Base-by-base conservation (phyloP, 805 yeast species). In the Myxozyma vanderwaltii region DNA sequence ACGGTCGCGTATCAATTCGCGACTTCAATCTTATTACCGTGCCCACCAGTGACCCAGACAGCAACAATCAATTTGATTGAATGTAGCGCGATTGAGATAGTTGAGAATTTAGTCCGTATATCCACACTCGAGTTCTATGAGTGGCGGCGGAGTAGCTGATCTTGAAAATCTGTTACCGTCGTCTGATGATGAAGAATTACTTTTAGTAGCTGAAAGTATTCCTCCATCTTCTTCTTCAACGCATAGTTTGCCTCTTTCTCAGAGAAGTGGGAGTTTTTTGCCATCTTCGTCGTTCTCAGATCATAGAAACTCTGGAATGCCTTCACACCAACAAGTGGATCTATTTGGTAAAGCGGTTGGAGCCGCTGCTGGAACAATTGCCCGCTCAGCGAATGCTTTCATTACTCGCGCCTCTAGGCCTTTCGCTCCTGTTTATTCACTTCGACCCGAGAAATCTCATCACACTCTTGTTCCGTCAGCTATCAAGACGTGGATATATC, bases 401-500 rank as follows among this genome's bases (percentile, higher is more conserved):
- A 36, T 43, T 12, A 44, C 56, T 17, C 46, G 48, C 23, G 39
- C 31, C 15, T 29, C 39, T 10, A 23, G 26, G 21, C 26, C n/a
- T 19, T 55, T 59, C 21, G 41, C n/a, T 5, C 63, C 64, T 3
- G 8, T 35, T 2, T 59, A 60, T 47, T 39, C 26, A 1, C 33
- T 53, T 15, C 54, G 48, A 1, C 56, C 61, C 2, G 38, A n/a
- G 21, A 45, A 55, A 12, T 49, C 59, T 15, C 55, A 53, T 62
- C 89, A 85, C 65, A 74, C 73, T 10, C 68, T 86, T 41, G 73
- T 81, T 63, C 51, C 61, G 2, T 74, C 70, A 2, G 73, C 72
- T 7, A 62, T 84, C 6, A 54, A 65, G 1, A 75, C 82, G 0
- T 89, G 85, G 68, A 75, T 89, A 0, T 94, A 95, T 70, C 99